Conservation (phyloP, 225 moss, liverwort and hornwort genomes). For the Pseudisothecium myosuroides region DNA sequence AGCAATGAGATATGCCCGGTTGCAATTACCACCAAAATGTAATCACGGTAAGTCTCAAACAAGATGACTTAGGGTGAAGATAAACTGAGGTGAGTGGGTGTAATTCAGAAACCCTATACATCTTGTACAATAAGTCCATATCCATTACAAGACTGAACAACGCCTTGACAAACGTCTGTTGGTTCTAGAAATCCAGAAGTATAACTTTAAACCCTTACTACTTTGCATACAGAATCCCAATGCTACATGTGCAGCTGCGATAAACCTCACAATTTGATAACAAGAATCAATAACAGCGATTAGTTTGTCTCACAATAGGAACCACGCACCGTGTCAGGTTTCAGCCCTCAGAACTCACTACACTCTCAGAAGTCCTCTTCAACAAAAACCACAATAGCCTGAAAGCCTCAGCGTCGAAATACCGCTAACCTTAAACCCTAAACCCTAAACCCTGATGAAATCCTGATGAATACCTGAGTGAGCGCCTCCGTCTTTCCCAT, state of each 20-base stretch:
- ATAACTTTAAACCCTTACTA: not conserved
- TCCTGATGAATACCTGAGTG: conserved; percentile 37
- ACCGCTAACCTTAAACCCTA: too few species aligned
- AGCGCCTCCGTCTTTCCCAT: conserved; percentile 94
- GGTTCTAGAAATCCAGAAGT: not conserved
- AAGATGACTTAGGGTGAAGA: not conserved
- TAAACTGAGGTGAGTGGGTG: not conserved
- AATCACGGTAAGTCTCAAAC: not conserved
- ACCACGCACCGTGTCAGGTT: not conserved
- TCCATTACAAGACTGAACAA: not conserved
- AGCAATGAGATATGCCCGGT: not conserved
- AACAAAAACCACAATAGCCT: not conserved
- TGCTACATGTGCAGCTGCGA: not conserved
- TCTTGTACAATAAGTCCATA: not conserved
- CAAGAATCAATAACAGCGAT: not conserved
- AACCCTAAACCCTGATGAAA: not conserved
- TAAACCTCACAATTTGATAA: too few species aligned
- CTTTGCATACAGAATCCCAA: not conserved
- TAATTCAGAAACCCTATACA: not conserved
- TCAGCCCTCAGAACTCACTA: not conserved
- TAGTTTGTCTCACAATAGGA: not conserved
- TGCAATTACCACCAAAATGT: not conserved
- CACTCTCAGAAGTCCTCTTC: not conserved
- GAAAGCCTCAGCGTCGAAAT: not conserved
- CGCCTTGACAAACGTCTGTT: not conserved